phyloP scores from a whole-genome alignment of 179 eudicot species.

The Beta corolliflora region DNA sequence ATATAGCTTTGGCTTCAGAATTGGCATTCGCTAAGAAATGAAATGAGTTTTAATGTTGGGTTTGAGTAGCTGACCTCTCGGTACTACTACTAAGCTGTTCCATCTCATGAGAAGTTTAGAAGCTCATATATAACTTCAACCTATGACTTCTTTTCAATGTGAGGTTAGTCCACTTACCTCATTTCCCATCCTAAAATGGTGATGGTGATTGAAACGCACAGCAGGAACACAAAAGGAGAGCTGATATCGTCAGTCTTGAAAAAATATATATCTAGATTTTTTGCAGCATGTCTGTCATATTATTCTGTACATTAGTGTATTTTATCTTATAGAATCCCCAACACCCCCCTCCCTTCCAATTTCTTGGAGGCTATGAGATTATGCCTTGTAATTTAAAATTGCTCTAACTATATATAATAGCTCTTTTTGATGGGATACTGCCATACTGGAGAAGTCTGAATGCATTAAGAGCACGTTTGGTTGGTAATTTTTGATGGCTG shows the following conservation, averaged over 20 bases:
- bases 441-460: too few relatives aligned
- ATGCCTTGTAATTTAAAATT: neutral
- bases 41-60: conserved; percentile 17
- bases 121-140: neutral
- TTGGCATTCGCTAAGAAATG: conserved; percentile 58
- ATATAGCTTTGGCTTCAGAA: conserved; percentile 89
- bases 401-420: neutral
- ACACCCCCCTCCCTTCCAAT: too few relatives aligned
- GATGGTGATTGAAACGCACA: neutral
- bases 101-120: neutral
- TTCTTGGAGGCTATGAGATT: neutral
- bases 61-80: neutral
- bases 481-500: too few relatives aligned
- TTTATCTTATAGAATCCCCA: neutral
- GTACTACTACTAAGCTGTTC: neutral
- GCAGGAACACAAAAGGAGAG: neutral
- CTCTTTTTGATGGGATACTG: neutral
- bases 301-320: neutral
- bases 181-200: neutral
- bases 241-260: neutral
- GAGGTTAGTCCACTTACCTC: neutral
- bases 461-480: neutral
- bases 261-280: neutral
- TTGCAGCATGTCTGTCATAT: neutral
- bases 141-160: neutral